phyloP scores from a whole-genome alignment of 2,329 filamentous ascomycete species.

The Zasmidium angulare region DNA sequence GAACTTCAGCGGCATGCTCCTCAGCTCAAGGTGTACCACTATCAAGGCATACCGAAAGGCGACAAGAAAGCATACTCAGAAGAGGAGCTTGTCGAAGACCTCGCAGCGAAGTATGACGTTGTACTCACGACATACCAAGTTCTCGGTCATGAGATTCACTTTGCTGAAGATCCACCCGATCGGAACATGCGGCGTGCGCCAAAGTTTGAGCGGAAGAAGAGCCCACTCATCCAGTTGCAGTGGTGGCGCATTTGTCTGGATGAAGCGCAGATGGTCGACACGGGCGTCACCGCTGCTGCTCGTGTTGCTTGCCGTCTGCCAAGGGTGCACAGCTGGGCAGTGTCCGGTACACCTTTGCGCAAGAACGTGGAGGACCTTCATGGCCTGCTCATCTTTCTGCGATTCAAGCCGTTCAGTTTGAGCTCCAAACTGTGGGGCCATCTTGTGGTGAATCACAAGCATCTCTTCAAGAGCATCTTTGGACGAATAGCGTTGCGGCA shows the following conservation, averaged over 20 bases:
- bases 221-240: constrained; percentile 74
- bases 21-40: constrained; percentile 55
- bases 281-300: constrained; percentile 79
- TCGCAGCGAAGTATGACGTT: constrained; percentile 53
- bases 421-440: constrained; percentile 66
- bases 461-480: constrained; percentile 69
- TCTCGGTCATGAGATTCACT: constrained; percentile 78
- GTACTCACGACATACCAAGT: constrained; percentile 66
- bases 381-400: constrained; percentile 78
- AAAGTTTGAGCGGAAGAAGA: constrained; percentile 61
- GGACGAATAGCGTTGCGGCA: constrained; percentile 74
- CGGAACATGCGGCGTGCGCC: constrained; percentile 61
- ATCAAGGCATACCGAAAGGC: constrained; percentile 50
- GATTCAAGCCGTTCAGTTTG: constrained; percentile 72
- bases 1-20: constrained; percentile 61
- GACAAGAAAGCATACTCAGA: constrained; percentile 35
- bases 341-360: constrained; percentile 86
- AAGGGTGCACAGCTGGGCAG: constrained; percentile 83
- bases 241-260: constrained; percentile 83
- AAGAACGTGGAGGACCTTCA: constrained; percentile 76
- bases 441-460: constrained; percentile 60
- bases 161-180: constrained; percentile 67
- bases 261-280: constrained; percentile 91
- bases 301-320: constrained; percentile 77
- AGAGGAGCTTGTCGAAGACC: constrained; percentile 44